These are phyloP conservation scores for Linnemannia hyalina DNA, from an alignment of 192 early-diverging fungal species.

Conservation along the genomic window DNA sequence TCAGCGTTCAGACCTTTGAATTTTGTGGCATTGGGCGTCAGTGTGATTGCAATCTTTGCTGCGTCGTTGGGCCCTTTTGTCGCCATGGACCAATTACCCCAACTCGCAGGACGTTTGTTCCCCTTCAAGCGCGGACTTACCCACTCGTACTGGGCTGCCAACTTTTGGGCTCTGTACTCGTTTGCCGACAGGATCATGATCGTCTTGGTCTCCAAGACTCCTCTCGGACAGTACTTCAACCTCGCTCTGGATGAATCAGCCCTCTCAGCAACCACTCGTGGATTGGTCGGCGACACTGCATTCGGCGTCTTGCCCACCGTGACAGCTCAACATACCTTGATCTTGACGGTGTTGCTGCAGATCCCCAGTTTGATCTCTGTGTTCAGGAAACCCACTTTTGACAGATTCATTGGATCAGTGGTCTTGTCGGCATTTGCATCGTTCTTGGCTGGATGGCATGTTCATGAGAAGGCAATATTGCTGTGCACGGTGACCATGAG, in stretches of 20 bases:
- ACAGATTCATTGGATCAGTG: constrained; percentile 78
- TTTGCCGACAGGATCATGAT: constrained; percentile 82
- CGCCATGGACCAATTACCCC: constrained; percentile 76
- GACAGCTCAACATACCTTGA: constrained; percentile 75
- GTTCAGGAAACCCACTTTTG: constrained; percentile 59
- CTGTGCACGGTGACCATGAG: constrained; percentile 67
- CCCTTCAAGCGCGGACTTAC: constrained; percentile 97
- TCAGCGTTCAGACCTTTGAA: constrained; percentile 48
- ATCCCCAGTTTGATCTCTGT: constrained; percentile 63
- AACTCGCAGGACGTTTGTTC: constrained; percentile 87
- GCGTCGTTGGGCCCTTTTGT: constrained; percentile 88
- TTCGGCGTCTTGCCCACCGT: constrained; percentile 88
- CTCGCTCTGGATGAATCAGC: constrained; percentile 60
- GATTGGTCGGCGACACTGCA: constrained; percentile 88
- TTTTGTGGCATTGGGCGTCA: constrained; percentile 74
- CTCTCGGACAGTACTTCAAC: constrained; percentile 36
- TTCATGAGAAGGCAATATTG: constrained; percentile 97
- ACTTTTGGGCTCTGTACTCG: constrained; percentile 96
- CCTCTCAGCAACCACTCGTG: constrained; percentile 81
- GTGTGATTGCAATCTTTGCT: constrained; percentile 78
- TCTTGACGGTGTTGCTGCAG: constrained; percentile 80
- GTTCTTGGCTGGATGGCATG: constrained; percentile 98
- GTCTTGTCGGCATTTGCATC: constrained; percentile 88
- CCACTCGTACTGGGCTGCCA: constrained; percentile 98
- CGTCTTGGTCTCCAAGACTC: constrained; percentile 58